Evolutionary conservation across 2,329 filamentous ascomycete species (phyloP).

Genomic region (Falciphora oryzae): DNA sequence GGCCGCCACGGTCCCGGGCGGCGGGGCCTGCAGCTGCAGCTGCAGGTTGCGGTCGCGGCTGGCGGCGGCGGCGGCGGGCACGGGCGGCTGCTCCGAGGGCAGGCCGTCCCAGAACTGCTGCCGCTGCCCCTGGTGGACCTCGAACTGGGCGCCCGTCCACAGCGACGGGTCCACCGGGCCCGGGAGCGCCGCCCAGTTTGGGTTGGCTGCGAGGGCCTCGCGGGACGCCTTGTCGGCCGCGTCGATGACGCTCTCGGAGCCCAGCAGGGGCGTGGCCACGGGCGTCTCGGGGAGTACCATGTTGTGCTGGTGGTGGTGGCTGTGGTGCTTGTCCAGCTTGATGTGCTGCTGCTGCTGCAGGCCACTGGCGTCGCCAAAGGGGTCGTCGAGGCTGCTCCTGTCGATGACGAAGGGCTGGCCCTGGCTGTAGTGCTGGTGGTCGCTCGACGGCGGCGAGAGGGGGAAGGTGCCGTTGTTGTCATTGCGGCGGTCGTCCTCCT

Average conservation of each 20-base stretch:
- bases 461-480: slow-evolving; percentile 6
- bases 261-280: slow-evolving; percentile 31
- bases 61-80: not conserved
- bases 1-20: not conserved
- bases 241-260: slow-evolving; percentile 10
- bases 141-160: slow-evolving; percentile 6
- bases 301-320: slow-evolving; percentile 13
- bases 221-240: too few species aligned
- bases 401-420: too few species aligned
- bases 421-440: not conserved
- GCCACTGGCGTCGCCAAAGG: slow-evolving; percentile 20
- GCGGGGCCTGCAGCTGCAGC: not conserved
- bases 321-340: not conserved
- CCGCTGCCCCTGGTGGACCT: not conserved
- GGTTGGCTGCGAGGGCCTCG: not conserved
- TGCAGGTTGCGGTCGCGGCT: too few species aligned
- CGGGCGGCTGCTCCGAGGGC: not conserved
- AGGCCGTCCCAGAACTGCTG: not conserved
- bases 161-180: slow-evolving; percentile 1
- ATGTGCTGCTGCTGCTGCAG: not conserved
- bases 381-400: slow-evolving; percentile 21
- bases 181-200: not conserved
- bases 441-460: slow-evolving; percentile 15
- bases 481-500: not conserved
- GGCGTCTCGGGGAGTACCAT: slow-evolving; percentile 28